A percentile compares a stretch with the other conserved stretches of the same genome.
These are phyloP conservation scores for Metschnikowia cerradonensis DNA, from an alignment of 805 yeast genomes.

Conservation along the genomic window DNA sequence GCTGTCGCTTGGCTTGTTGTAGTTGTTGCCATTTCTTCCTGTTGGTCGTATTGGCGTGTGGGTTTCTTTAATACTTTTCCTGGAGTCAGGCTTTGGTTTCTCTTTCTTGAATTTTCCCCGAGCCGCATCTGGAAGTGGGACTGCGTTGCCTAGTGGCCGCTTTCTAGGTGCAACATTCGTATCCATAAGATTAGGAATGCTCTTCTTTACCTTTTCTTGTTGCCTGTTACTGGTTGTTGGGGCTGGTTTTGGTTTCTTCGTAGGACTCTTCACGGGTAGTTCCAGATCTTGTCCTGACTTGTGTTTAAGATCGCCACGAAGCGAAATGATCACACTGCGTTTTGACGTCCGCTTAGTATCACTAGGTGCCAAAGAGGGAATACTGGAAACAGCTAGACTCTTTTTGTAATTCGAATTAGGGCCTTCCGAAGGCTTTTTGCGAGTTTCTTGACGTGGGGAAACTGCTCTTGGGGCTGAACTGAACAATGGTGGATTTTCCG, in stretches of 20 bases:
- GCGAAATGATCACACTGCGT: slow-evolving; percentile 5
- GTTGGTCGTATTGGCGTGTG: slow-evolving; percentile 2
- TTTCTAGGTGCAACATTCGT: slow-evolving; percentile 10
- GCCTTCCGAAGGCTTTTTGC: slow-evolving; percentile 8
- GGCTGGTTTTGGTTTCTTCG: background rate
- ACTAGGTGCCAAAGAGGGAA: background rate
- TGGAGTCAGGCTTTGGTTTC: slow-evolving; percentile 1
- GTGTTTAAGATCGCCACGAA: slow-evolving; percentile 2
- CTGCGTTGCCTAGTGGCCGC: slow-evolving; percentile 25
- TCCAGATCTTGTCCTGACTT: background rate
- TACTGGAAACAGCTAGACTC: background rate
- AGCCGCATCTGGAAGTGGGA: slow-evolving; percentile 38
- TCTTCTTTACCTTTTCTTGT: background rate
- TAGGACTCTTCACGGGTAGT: background rate
- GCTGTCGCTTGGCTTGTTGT: slow-evolving; percentile 9
- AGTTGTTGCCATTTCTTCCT: background rate
- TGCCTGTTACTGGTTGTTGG: background rate
- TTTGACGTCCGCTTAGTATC: background rate
- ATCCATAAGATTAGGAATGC: slow-evolving; percentile 1
- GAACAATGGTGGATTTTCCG: slow-evolving; percentile 26
- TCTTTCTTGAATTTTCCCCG: slow-evolving; percentile 21
- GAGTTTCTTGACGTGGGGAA: slow-evolving; percentile 11
- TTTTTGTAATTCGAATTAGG: slow-evolving; percentile 18
- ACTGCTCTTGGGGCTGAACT: slow-evolving; percentile 8
- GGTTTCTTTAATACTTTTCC: background rate